Conservation (phyloP, 2,329 filamentous ascomycete genomes). For the Fusarium sp. region DNA sequence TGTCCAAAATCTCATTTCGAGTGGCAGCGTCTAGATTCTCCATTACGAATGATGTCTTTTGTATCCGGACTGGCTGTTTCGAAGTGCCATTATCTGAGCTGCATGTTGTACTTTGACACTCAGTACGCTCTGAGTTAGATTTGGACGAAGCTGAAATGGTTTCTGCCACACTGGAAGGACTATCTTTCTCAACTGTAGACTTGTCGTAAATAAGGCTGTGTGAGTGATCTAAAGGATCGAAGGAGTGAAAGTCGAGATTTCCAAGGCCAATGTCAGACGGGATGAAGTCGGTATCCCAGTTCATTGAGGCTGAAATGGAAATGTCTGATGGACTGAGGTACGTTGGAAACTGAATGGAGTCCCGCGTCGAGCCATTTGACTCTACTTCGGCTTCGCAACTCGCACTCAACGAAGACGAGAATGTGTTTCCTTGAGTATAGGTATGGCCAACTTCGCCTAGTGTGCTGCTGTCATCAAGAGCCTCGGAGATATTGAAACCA, state of each 20-base stretch:
- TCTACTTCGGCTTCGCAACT: slow-evolving; percentile 1
- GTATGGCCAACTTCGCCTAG: slow-evolving; percentile 5
- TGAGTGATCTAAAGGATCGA: slow-evolving; percentile 3
- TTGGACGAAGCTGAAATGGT: slow-evolving; percentile 15
- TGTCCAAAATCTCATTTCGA: slow-evolving; percentile 16
- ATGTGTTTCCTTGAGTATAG: not conserved
- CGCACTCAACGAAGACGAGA: not conserved
- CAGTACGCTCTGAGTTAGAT: slow-evolving; percentile 6
- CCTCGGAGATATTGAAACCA: slow-evolving; percentile 5
- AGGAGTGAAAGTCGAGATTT: slow-evolving; percentile 1
- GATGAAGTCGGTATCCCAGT: slow-evolving; percentile 10
- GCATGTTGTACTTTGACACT: slow-evolving; percentile 10
- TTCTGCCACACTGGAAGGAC: slow-evolving; percentile 4
- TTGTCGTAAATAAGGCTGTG: slow-evolving; percentile 8
- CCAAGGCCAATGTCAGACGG: slow-evolving; percentile 7
- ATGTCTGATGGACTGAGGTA: slow-evolving; percentile 7
- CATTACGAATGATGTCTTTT: slow-evolving; percentile 19
- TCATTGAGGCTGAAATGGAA: slow-evolving; percentile 3
- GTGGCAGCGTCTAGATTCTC: slow-evolving; percentile 15
- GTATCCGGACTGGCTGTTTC: slow-evolving; percentile 1
- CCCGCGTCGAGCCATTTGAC: slow-evolving; percentile 7
- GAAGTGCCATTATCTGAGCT: slow-evolving; percentile 7
- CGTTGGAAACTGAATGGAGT: not conserved
- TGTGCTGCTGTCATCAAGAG: slow-evolving; percentile 5
- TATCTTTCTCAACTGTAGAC: slow-evolving; percentile 12